Base-by-base conservation (phyloP, 1,139 yeast genomes). In the Geotrichum aggregatum region DNA sequence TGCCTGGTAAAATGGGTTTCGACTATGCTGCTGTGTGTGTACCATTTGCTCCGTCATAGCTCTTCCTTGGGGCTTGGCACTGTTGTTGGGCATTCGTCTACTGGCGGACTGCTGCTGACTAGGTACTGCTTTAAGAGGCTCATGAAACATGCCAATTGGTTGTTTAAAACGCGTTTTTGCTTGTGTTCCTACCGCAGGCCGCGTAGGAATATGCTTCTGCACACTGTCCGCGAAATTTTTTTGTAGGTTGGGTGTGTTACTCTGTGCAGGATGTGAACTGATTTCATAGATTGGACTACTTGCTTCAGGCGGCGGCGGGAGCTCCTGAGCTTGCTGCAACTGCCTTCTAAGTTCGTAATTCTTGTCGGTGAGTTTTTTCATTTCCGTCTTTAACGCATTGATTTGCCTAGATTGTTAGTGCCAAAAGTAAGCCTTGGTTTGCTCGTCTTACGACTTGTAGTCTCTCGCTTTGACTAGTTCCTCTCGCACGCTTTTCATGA, bases 401-500 rank as follows among this genome's bases (percentile, higher is more conserved):
- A 43, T 43, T 43, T 43, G 47, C 11, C 47, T 43, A 43, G 10
- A 24, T 24, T 28, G 18, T 22, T 38, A 22, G 28, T 21, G 26
- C 33, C 24, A 13, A 18, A 16, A 8, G 38, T 10, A n/a, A n/a
- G 19, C 35, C 16, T 28, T 16, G 4, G 28, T 18, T n/a, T 30
- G 10, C 1, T 40, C 11, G 21, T 21, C 50, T 34, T 43, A 50
- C 50, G 50, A 18, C 42, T 54, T 56, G 50, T 48, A 56, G 1
- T 52, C 56, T 18, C 51, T 40, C 2, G 53, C 52, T 34, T 48
- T 46, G 14, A 44, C 46, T 3, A 57, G 36, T 41, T 56, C 58
- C 7, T 44, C 52, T n/a, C 57, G 45, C 10, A 50, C 58, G 31
- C 48, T 52, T 40, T 50, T 49, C 48, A 54, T 42, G 16, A 50